These are phyloP conservation scores for Metarhizium sp. DNA, from an alignment of 2,329 filamentous ascomycete species.

Conservation along the genomic window DNA sequence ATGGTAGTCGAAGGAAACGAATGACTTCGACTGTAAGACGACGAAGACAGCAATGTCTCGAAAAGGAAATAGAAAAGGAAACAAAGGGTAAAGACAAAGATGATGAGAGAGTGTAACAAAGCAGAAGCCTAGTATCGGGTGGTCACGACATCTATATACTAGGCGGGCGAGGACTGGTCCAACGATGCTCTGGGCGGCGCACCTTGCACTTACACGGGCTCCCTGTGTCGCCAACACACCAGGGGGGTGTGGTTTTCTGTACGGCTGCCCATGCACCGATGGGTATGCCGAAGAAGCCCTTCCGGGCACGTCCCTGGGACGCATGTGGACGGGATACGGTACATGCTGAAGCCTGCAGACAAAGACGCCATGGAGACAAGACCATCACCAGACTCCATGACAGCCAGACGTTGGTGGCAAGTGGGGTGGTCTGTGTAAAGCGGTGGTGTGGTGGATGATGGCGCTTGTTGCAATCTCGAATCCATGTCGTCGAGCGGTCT, in stretches of 20 bases:
- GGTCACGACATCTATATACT: slow-evolving; percentile 5
- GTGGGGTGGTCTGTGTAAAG: not conserved
- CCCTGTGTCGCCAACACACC: not conserved
- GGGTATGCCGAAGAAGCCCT: not conserved
- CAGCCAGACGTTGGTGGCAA: not conserved
- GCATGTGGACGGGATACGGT: not conserved
- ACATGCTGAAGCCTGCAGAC: not conserved
- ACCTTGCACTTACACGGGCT: not conserved
- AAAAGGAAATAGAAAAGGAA: slow-evolving; percentile 16
- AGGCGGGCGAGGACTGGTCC: not conserved
- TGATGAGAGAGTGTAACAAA: not conserved
- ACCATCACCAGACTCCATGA: not conserved
- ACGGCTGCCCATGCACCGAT: not conserved
- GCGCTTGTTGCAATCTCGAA: not conserved
- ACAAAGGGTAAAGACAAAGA: not conserved
- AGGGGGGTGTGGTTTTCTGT: not conserved
- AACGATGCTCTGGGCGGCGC: not conserved
- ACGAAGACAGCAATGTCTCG: not conserved
- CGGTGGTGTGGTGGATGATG: not conserved
- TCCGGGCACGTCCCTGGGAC: not conserved
- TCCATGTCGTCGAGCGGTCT: not conserved
- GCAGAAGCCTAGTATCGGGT: not conserved
- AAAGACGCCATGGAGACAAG: not conserved
- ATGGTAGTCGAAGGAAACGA: slow-evolving; percentile 41
- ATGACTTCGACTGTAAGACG: slow-evolving; percentile 37